Base-by-base conservation (phyloP, 1,139 yeast species). In the Suhomyces kunorum region DNA sequence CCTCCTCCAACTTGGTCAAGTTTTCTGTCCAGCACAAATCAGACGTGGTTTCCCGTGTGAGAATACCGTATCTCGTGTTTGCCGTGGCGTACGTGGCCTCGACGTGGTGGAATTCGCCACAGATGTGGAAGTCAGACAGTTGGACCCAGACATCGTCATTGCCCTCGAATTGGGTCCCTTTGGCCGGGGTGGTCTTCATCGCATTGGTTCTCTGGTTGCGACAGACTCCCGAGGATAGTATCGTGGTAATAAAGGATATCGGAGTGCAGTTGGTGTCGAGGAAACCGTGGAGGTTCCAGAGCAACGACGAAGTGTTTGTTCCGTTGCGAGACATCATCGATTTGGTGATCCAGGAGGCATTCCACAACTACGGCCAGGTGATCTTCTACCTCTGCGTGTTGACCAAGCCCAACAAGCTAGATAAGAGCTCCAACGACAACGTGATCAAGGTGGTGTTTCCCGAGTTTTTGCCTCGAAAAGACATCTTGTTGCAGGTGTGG, bases 321-420 rank as follows among this genome's bases (percentile, higher is more conserved):
- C 82, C 87, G 0, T 61, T 71, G 28, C 76, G 71, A 33, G 64
- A 65, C 32, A 71, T 83, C 37, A 71, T 76, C 5, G 87, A 82
- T 55, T 56, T 83, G 19, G 78, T 81, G 0, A 78, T 83, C 23
- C 83, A 82, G 51, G 90, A 83, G 55, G 88, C 85, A 1, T 82
- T 83, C 53, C 72, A 69, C 45, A 80, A 81, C 6, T 74, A 79
- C 48, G 77, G 76, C 12, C 79, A 77, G 54, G 87, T 81, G 7
- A 66, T 82, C 1, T 81, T 72, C 53, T 82, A 82, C 53, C 59
- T 83, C 56, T 76, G 83, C 39, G 64, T 82, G 6, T 62, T 82
- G 31, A 71, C 80, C n/a, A 71, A 66, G 33, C 58, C 65, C 22
- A 36, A 37, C 16, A 29, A 39, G 25, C 24, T 18, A 17, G 36